Evolutionary conservation across 2,329 filamentous ascomycete species (phyloP), one percentile per base, ranked within the genome.

Genomic region (Byssoonygena ceratinophila): DNA sequence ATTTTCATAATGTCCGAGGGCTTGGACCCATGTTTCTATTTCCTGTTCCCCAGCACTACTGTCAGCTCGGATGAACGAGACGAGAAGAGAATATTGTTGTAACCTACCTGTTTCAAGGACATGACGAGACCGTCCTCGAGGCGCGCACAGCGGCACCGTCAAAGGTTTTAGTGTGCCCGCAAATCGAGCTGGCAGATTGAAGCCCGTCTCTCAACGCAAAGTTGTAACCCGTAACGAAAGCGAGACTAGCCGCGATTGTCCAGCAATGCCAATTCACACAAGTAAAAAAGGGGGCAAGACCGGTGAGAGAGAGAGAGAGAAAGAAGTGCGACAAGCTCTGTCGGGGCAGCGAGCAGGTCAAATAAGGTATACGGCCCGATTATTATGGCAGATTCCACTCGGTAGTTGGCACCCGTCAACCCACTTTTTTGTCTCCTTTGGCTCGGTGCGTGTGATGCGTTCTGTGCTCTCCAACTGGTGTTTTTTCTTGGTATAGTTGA

Each of bases 11-110:
- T 84, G 84, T 62, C 76, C 82, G 52, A 98, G 81, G 70, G 92
- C 92, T 68, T 84, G 77, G 60, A 97, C 92, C 92, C 92, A 98
- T 46, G 88, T 94, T 74, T 97, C 91, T 71, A 98, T 98, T 85
- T 98, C 92, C 90, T 94, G 58, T 56, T 58, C 23, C 34, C 55
- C 43, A 9, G n/a, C 11, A 20, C 34, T 39, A 34, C 31, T 44
- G 47, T 54, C 27, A 52, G 45, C 25, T 8, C 5, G 8, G 9
- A 22, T 34, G 20, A 11, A 43, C n/a, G 11, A 22, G 37, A 16
- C 11, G 22, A 27, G 16, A 8, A 16, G 16, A 18, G 8, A 4
- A 23, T 11, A 3, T 18, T n/a, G 4, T n/a, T 37, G 9, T n/a
- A 25, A 29, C 59, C 14, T 50, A 61, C 59, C 59, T 58, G 57